Base-by-base conservation (phyloP, 140 eudicot genomes). In the Bidens hawaiensis region DNA sequence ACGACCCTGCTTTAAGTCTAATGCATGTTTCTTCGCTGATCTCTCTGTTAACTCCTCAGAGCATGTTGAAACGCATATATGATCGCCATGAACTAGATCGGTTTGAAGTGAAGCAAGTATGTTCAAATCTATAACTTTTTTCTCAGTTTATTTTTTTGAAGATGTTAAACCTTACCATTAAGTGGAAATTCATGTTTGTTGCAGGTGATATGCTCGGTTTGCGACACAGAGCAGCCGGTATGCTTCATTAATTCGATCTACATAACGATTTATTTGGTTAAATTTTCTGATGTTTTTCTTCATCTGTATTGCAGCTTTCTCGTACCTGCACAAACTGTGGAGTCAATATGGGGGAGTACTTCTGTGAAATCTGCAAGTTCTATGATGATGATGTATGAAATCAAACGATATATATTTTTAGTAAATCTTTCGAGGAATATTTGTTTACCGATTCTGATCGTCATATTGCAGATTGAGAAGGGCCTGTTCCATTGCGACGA, bases 281-380 rank as follows among this genome's bases (percentile, higher is more conserved):
- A 41, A 17, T 56, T n/a, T 9, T 16, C 66, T 65, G 14, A 73
- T 6, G 6, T 3, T 7, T 6, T 3, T 59, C 65, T 56, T 23
- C 16, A 24, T 48, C 1, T 52, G 4, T 45, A 0, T 1, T 74
- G 14, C 61, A 87, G 95, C 94, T 85, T 36, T 85, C 75, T 40
- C 95, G 70, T 49, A 76, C 75, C n/a, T 93, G 99, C 79, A 83
- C 94, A 16, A 88, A 93, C 31, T 93, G 99, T 55, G 99, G 99
- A 17, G 99, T 93, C 43, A 82, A 79, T 25, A 93, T 93, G 99
- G 99, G 99, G 64, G 99, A 93, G 64, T 93, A 93, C 62, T 93
- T 93, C 64, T 93, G 96, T 34, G 83, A 73, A 0, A 55, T 78
- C 60, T 88, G 96, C 94, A 88, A 85, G 65, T 93, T 93, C 69